A percentile compares a stretch with the other conserved stretches of the same genome.
Evolutionary conservation across 1,284 basidiomycete genomes (phyloP).

Genomic region (Chalciporus sp.): DNA sequence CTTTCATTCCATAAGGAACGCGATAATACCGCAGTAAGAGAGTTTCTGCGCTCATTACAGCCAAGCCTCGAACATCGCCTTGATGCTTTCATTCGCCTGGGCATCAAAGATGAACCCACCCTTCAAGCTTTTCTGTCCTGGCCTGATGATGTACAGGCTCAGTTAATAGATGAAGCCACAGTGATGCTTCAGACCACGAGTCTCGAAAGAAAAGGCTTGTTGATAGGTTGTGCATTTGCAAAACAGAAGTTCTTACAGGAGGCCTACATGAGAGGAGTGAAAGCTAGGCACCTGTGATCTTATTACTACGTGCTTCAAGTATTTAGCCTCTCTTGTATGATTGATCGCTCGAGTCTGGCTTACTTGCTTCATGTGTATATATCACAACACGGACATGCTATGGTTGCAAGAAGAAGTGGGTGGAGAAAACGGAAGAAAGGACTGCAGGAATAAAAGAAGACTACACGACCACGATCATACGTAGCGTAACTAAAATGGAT

Average conservation of each 20-base stretch:
- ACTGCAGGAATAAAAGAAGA: constrained; percentile 23
- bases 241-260: constrained; percentile 5
- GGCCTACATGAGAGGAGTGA: not conserved
- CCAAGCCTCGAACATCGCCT: constrained; percentile 24
- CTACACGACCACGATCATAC: constrained; percentile 23
- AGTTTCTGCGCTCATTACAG: constrained; percentile 25
- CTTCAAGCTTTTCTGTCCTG: constrained; percentile 26
- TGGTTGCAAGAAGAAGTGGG: constrained; percentile 28
- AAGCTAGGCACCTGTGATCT: not conserved
- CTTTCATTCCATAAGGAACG: constrained; percentile 2
- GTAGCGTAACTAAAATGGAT: constrained; percentile 21
- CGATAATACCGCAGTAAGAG: constrained; percentile 1
- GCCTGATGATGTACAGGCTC: constrained; percentile 14
- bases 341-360: not conserved
- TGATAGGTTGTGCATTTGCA: constrained; percentile 12
- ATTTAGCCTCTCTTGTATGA: constrained; percentile 7
- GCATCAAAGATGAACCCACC: constrained; percentile 24
- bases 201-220: constrained; percentile 20
- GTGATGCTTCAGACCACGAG: constrained; percentile 20
- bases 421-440: constrained; percentile 21
- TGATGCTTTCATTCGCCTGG: constrained; percentile 23
- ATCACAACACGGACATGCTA: constrained; percentile 28
- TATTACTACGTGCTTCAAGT: not conserved
- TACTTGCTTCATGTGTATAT: constrained; percentile 24
- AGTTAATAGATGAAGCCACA: constrained; percentile 19